Base-by-base conservation (phyloP, 257 asterid species). In the Verbena officinalis region DNA sequence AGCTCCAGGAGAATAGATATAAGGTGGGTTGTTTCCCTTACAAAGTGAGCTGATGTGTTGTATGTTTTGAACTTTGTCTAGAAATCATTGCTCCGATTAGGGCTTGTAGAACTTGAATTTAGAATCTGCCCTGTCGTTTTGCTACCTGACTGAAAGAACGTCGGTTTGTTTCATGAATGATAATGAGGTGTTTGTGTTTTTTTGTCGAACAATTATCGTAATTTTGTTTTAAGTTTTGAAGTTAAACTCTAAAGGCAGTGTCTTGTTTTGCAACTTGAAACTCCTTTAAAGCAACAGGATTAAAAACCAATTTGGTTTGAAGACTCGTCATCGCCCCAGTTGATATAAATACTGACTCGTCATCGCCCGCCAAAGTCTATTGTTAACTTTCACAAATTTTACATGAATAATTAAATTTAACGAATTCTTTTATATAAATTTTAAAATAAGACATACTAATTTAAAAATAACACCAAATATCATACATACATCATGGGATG, bases 1-100 rank as follows among this genome's bases (percentile, higher is more conserved):
- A 4, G 87, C 96, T 36, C 98, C 96, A 0, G 96, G 98, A 62
- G 98, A 91, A 61, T 91, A 91, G 87, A 61, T 71, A 10, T 44
- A 31, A 66, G 42, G 39, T 21, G 68, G 50, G 14, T 20, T 8
- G 42, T 12, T 9, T 13, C 16, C 45, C 22, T 52, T 55, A 45
- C 11, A 44, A 40, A 71, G 54, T 21, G 58, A 46, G 78, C 40
- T 48, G 59, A 19, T 30, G 20, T 46, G 34, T 48, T 31, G 22
- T 46, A 9, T 62, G 62, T 55, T 34, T 9, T 20, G 43, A 21
- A 56, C 54, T 55, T 66, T 49, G 38, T 64, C 54, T 7, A 51
- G 61, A 68, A 15, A 53, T 44, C 51, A 17, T 56, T 56, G 52
- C 49, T 61, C 59, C 39, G 9, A 36, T 46, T 40, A 55, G 53